phyloP scores from a whole-genome alignment of 345 rosid species.

The Firmiana major region DNA sequence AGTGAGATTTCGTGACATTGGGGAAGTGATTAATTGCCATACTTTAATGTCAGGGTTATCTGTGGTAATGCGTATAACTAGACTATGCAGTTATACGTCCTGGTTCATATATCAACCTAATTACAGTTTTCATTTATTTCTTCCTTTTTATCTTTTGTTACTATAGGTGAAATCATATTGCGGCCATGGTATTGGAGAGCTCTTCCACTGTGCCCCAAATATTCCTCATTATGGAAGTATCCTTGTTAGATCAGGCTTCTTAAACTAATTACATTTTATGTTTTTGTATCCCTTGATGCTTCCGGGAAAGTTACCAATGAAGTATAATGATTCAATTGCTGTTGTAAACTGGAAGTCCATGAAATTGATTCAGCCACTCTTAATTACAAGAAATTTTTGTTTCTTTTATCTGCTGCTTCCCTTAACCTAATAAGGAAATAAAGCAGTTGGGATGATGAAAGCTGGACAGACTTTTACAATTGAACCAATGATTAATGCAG shows the following conservation, averaged over 20 bases:
- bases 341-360: not conserved
- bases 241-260: constrained; percentile 31
- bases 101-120: not conserved
- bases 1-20: constrained; percentile 85
- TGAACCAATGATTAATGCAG: constrained; percentile 98
- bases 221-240: constrained; percentile 95
- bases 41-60: constrained; percentile 88
- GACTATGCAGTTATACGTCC: not conserved
- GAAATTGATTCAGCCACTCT: not conserved
- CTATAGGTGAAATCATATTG: constrained; percentile 85
- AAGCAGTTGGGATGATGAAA: constrained; percentile 96
- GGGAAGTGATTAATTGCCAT: constrained; percentile 89
- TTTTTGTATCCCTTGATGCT: not conserved
- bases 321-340: not conserved
- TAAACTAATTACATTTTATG: not conserved
- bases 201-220: constrained; percentile 96
- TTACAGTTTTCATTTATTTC: not conserved
- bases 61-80: constrained; percentile 61
- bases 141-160: constrained; percentile 7
- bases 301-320: not conserved
- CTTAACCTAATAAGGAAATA: constrained; percentile 71
- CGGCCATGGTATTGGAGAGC: constrained; percentile 98
- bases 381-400: not conserved
- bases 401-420: constrained; percentile 20
- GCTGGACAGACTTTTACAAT: constrained; percentile 95